phyloP scores from a whole-genome alignment of 371 early-diverging fungal genomes.

The Apophysomyces sp. region DNA sequence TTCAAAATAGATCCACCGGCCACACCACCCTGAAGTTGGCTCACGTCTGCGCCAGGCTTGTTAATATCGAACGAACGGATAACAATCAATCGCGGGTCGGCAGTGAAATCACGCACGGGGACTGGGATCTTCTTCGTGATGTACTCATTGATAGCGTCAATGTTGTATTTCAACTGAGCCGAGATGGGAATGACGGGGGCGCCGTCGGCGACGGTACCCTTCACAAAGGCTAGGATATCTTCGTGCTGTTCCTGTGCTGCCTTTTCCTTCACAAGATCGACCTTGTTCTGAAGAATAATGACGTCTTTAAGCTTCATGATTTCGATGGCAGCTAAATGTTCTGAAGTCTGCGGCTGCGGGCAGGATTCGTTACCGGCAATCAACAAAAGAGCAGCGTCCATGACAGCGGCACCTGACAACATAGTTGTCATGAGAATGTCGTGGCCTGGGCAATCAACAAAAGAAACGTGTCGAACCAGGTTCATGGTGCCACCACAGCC shows the following conservation, averaged over 20 bases:
- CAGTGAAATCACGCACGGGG: constrained; percentile 93
- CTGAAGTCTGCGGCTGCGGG: constrained; percentile 99
- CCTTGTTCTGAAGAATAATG: constrained; percentile 99
- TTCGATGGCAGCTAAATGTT: constrained; percentile 99
- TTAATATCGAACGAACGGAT: constrained; percentile 99
- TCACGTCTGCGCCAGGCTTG: constrained; percentile 98
- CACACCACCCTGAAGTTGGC: constrained; percentile 98
- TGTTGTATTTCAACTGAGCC: constrained; percentile 99
- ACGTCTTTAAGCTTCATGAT: constrained; percentile 99
- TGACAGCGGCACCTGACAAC: constrained; percentile 99
- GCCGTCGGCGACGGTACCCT: constrained; percentile 94
- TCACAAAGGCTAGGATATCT: constrained; percentile 94
- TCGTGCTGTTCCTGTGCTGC: constrained; percentile 96
- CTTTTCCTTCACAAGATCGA: constrained; percentile 97
- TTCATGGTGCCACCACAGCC: constrained; percentile 91
- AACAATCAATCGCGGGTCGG: constrained; percentile 95
- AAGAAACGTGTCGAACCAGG: constrained; percentile 96
- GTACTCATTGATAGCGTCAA: constrained; percentile 99
- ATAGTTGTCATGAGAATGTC: constrained; percentile 99
- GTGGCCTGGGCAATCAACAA: constrained; percentile 99
- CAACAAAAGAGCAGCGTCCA: constrained; percentile 99
- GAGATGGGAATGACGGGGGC: constrained; percentile 99
- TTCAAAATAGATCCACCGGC: constrained; percentile 99
- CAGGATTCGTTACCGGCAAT: constrained; percentile 99
- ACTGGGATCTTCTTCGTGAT: constrained; percentile 98